A percentile compares a stretch with the other conserved stretches of the same genome.
Evolutionary conservation across 345 rosid species (phyloP).

Genomic region (Gossypium ekmanianum): DNA sequence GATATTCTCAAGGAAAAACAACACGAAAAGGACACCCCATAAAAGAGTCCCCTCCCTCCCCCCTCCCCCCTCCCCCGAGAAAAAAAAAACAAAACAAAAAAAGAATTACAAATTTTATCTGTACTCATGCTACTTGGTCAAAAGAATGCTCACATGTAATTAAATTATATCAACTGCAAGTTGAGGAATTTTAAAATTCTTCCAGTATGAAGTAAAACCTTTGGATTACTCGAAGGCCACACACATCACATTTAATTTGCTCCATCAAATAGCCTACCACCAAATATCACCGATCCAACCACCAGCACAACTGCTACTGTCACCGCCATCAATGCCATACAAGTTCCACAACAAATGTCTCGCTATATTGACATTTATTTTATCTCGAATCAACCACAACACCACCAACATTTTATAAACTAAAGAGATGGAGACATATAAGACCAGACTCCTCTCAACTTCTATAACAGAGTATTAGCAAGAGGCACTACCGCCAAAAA

Average conservation of each 20-base stretch:
- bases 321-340: conserved; percentile 3
- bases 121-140: conserved; percentile 3
- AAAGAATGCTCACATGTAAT: neutral
- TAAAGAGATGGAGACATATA: neutral
- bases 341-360: conserved; percentile 7
- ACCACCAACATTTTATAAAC: neutral
- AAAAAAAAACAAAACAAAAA: neutral
- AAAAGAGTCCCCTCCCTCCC: neutral
- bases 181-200: neutral
- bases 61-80: neutral
- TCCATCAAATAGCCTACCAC: neutral
- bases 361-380: neutral
- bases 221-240: neutral
- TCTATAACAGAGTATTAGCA: neutral
- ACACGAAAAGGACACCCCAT: neutral
- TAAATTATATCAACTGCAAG: neutral
- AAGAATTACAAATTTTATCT: neutral
- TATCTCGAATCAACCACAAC: neutral
- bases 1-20: neutral
- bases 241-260: neutral
- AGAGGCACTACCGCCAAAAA: neutral
- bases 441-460: neutral
- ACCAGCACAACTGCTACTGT: conserved; percentile 4
- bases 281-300: neutral
- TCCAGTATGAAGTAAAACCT: neutral